Base-by-base conservation (phyloP, 192 early-diverging fungal genomes). In the Backusella australiensis region DNA sequence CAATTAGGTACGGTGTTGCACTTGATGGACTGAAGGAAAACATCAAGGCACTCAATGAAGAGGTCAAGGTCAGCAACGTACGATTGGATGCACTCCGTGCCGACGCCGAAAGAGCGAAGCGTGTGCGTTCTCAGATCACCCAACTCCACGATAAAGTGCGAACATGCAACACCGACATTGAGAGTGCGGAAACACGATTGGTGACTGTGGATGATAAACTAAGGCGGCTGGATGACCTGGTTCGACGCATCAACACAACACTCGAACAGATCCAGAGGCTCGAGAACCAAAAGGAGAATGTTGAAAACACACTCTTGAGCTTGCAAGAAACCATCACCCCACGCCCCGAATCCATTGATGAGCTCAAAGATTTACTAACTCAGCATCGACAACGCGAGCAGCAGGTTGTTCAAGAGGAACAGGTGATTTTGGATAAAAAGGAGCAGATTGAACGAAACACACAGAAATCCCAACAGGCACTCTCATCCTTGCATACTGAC, bases 31-130 rank as follows among this genome's bases (percentile, higher is more conserved):
- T 73, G 71, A 88, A 92, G 53, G 9, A 12, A 75, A 71, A 78
- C 0, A 32, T 32, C 32, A 74, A 81, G 14, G 87, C 93, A 21
- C 82, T 97, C 3, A 90, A 89, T 26, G 78, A 92, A 4, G 84
- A 92, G 56, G 81, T 89, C 32, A 73, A 82, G 3, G 12, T 26
- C 1, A 29, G 42, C 34, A 74, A 65, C 11, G 17, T 26, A 15
- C n/a, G 23, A 1, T 15, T 74, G 12, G 56, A 74, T 29, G 72
- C 35, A 5, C 15, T 74, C 0, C 65, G 65, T 17, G 7, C 36
- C 35, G 15, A 74, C 41, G 34, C 72, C 0, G 53, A 74, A 39
- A 74, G 65, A 23, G 53, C 56, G 0, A 74, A 74, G 21, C 11
- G 23, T 6, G 36, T 65, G 9, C 52, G 52, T 2, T 4, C 34